These are phyloP conservation scores for Geotrichum klebahnii DNA, from an alignment of 1,139 yeast species.

Conservation along the genomic window DNA sequence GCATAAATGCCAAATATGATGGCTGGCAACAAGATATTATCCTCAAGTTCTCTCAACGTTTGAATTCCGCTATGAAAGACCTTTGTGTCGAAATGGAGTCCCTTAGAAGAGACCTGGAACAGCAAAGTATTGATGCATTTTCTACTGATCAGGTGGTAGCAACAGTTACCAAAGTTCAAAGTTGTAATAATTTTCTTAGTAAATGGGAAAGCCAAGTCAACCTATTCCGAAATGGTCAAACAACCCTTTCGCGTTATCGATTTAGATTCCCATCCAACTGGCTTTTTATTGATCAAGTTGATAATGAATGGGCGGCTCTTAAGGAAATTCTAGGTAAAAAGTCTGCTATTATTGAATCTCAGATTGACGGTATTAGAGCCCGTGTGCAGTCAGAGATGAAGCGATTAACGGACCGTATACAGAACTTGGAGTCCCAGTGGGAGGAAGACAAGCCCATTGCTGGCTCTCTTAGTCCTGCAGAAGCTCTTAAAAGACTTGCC, in stretches of 20 bases:
- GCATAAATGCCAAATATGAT: constrained; percentile 55
- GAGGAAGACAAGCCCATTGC: constrained; percentile 48
- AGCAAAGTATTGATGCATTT: constrained; percentile 37
- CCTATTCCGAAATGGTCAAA: constrained; percentile 45
- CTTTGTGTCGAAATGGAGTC: constrained; percentile 34
- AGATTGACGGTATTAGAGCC: constrained; percentile 44
- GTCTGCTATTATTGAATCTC: constrained; percentile 43
- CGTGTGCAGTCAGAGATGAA: constrained; percentile 45
- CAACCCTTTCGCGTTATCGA: constrained; percentile 45
- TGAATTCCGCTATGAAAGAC: constrained; percentile 36
- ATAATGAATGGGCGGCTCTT: constrained; percentile 48
- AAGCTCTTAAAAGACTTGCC: constrained; percentile 50
- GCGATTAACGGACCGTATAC: constrained; percentile 42
- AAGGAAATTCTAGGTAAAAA: constrained; percentile 45
- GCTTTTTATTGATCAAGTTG: constrained; percentile 63
- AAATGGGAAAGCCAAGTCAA: constrained; percentile 38
- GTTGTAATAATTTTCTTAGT: constrained; percentile 30
- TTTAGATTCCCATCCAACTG: constrained; percentile 53
- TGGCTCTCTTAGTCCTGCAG: constrained; percentile 45
- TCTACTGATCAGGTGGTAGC: constrained; percentile 41
- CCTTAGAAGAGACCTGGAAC: constrained; percentile 40
- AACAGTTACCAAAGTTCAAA: constrained; percentile 40
- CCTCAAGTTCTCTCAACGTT: constrained; percentile 43
- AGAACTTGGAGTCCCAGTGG: constrained; percentile 46
- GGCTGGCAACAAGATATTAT: constrained; percentile 53